phyloP scores from a whole-genome alignment of 2,329 filamentous ascomycete species.

The Talaromyces sp. region DNA sequence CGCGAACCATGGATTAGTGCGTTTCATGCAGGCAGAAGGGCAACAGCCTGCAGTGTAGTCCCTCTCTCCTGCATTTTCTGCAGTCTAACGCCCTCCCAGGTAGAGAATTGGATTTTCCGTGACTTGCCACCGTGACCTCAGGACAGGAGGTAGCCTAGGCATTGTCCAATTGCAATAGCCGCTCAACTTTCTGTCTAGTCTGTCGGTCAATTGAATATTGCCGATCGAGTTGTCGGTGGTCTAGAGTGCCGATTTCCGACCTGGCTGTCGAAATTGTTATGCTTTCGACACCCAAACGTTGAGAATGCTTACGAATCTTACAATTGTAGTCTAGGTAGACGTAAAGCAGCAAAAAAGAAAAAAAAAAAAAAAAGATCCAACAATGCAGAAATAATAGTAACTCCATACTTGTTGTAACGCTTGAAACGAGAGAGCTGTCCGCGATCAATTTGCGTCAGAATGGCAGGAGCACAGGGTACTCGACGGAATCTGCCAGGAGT shows the following conservation, averaged over 20 bases:
- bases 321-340: not conserved
- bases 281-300: not conserved
- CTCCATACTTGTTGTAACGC: not conserved
- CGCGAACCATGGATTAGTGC: not conserved
- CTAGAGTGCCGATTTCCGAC: not conserved
- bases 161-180: not conserved
- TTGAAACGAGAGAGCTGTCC: not conserved
- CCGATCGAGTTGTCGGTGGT: not conserved
- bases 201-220: not conserved
- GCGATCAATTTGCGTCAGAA: not conserved
- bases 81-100: not conserved
- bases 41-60: not conserved
- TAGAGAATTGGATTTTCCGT: not conserved
- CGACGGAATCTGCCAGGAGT: not conserved
- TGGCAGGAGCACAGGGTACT: not conserved
- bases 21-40: not conserved
- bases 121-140: not conserved
- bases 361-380: not conserved
- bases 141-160: not conserved
- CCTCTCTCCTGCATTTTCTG: not conserved
- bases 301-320: not conserved
- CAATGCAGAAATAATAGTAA: not conserved
- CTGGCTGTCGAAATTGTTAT: not conserved
- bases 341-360: no score
- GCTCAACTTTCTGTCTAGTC: not conserved